These are phyloP conservation scores for Cryptococcus amylolentus DNA, from an alignment of 1,284 basidiomycete species.

Conservation along the genomic window DNA sequence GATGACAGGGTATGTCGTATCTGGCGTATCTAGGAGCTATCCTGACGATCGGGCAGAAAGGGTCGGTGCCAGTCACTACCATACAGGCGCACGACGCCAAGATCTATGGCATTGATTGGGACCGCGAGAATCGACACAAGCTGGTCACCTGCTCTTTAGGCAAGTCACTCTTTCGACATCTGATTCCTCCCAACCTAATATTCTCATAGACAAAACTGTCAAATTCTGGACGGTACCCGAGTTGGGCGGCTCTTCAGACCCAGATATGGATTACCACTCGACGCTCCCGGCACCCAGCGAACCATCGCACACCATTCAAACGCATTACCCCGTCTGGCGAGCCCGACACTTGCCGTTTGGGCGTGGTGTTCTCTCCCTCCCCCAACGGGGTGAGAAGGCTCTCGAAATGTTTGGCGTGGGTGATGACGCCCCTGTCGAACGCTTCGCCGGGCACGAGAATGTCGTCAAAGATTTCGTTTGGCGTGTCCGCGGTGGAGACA, in stretches of 20 bases:
- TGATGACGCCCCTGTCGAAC: conserved; percentile 54
- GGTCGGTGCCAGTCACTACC: conserved; percentile 71
- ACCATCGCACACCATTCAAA: conserved; percentile 63
- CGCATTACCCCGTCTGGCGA: conserved; percentile 88
- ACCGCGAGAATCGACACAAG: conserved; percentile 65
- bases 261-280: conserved; percentile 22
- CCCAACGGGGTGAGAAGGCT: conserved; percentile 80
- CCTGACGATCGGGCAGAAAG: conserved; percentile 60
- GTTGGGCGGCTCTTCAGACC: conserved; percentile 18
- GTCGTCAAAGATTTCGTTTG: conserved; percentile 99
- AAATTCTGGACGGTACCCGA: conserved; percentile 68
- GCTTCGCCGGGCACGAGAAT: conserved; percentile 84
- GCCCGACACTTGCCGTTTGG: conserved; percentile 92
- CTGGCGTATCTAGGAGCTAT: background rate
- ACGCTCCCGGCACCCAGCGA: conserved; percentile 34
- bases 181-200: background rate
- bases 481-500: conserved; percentile 61
- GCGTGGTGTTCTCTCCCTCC: conserved; percentile 78
- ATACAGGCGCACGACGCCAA: conserved; percentile 79
- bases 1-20: conserved; percentile 28
- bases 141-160: conserved; percentile 81
- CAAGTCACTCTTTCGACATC: conserved; percentile 9
- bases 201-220: conserved; percentile 71
- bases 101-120: conserved; percentile 96
- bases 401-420: conserved; percentile 73